These are phyloP conservation scores for Colletotrichum noveboracense DNA, from an alignment of 2,329 filamentous ascomycete species.

Conservation along the genomic window DNA sequence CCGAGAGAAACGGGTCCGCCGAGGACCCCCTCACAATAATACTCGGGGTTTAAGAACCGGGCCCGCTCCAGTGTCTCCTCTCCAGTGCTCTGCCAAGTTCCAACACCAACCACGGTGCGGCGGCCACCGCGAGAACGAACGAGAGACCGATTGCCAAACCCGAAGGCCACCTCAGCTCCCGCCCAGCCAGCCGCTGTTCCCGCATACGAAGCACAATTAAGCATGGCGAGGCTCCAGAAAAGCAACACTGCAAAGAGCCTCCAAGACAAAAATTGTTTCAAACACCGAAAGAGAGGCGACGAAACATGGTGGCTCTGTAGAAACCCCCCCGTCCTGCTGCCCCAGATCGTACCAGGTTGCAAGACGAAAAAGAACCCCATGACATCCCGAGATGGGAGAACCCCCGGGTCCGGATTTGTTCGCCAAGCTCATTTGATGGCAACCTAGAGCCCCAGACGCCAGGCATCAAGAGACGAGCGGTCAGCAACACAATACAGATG, in stretches of 20 bases:
- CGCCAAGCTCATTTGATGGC: not conserved
- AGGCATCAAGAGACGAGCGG: not conserved
- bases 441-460: not conserved
- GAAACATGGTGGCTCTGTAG: slow-evolving; percentile 9
- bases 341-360: not conserved
- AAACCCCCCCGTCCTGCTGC: not conserved
- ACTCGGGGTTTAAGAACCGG: not conserved
- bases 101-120: not conserved
- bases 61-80: not conserved
- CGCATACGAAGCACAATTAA: not conserved
- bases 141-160: not conserved
- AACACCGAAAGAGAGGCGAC: slow-evolving; percentile 5
- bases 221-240: not conserved
- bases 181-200: not conserved
- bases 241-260: not conserved
- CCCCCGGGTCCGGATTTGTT: not conserved
- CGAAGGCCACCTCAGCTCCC: not conserved
- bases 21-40: not conserved
- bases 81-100: not conserved
- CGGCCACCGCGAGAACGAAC: not conserved
- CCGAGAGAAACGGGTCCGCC: not conserved
- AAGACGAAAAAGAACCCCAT: not conserved
- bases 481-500: not conserved
- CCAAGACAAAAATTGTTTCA: slow-evolving; percentile 20
- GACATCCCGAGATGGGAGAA: not conserved